Evolutionary conservation across 768 basidiomycete species (phyloP), one percentile per base, ranked within the genome.

Genomic region (Strobilomyces dryophilus): DNA sequence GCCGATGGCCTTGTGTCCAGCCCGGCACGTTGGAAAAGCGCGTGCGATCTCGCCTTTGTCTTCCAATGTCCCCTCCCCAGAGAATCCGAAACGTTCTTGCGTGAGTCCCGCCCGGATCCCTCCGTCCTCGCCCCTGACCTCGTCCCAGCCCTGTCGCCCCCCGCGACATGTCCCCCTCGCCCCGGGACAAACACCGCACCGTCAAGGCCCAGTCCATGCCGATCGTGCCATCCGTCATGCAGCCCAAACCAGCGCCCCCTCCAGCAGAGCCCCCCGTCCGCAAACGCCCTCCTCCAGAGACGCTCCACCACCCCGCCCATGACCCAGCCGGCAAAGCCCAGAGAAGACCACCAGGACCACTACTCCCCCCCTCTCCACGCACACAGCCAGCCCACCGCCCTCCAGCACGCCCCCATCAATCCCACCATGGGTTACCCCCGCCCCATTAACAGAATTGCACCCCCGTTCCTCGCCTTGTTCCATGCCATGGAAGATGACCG

Each of bases 11-110:
- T 47, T 68, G 66, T 57, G 55, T 50, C 44, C 45, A 57, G 55
- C 59, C 65, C 68, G 72, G 70, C 83, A 84, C 83, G 83, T 84
- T 85, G 82, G 75, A 81, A 82, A 78, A 82, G 79, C 77, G 80
- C 79, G 76, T 66, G 68, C 62, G 57, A 63, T 71, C 62, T 70
- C 58, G 59, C 68, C 56, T 62, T 63, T 66, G 50, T 67, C 66
- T 69, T 63, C 51, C 61, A 65, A 85, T 86, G 84, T 75, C 83
- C 73, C 61, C 78, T 79, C 60, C 81, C 81, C 26, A 76, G 82
- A 62, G 81, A 79, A 66, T 59, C 76, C 10, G 79, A 76, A 61
- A 69, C 76, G 49, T 78, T 77, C 47, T 79, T 77, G 72, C 77
- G 82, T 82, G 59, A 63, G 76, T 72, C 21, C 20, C 6, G 8